Percentiles rank a stretch among this genome's conserved stretches.
phyloP scores from a whole-genome alignment of 495 filamentous ascomycete genomes.

The Xylaria cubensis region DNA sequence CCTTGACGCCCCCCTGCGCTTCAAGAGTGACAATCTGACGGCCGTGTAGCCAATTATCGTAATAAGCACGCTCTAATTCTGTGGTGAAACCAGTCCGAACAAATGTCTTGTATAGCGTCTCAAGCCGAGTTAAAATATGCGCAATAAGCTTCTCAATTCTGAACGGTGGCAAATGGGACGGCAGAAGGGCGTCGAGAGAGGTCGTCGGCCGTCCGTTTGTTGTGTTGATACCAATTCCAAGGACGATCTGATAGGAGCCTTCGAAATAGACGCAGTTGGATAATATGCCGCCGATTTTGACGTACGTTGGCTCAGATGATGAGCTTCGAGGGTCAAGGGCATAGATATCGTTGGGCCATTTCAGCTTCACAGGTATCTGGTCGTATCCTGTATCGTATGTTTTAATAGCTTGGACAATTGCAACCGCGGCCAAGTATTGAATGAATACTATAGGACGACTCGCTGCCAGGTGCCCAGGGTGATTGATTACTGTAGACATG shows the following conservation, averaged over 20 bases:
- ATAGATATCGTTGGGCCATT: constrained; percentile 99
- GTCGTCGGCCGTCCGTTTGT: constrained; percentile 88
- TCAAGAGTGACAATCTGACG: constrained; percentile 91
- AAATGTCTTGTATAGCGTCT: constrained; percentile 79
- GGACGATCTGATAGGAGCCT: constrained; percentile 82
- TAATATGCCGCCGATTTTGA: constrained; percentile 94
- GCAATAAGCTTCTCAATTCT: constrained; percentile 84
- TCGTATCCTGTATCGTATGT: constrained; percentile 74
- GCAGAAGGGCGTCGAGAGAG: constrained; percentile 75
- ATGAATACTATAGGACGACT: constrained; percentile 90
- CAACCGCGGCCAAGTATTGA: constrained; percentile 90
- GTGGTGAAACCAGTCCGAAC: constrained; percentile 71
- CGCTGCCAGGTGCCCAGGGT: constrained; percentile 71
- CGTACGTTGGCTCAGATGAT: constrained; percentile 55
- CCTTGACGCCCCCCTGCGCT: constrained; percentile 76
- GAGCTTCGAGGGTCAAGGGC: constrained; percentile 73
- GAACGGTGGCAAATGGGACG: constrained; percentile 61
- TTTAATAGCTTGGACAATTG: constrained; percentile 86
- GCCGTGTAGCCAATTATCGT: constrained; percentile 86
- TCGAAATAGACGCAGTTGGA: constrained; percentile 84
- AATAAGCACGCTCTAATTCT: constrained; percentile 79
- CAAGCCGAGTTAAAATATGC: constrained; percentile 79
- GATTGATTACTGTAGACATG: constrained; percentile 85
- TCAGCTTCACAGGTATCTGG: constrained; percentile 79
- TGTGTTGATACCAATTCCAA: constrained; percentile 89